Percentiles rank a stretch among this genome's conserved stretches.
Evolutionary conservation across 2,329 filamentous ascomycete genomes (phyloP).

Genomic region (Arthroderma sp.): DNA sequence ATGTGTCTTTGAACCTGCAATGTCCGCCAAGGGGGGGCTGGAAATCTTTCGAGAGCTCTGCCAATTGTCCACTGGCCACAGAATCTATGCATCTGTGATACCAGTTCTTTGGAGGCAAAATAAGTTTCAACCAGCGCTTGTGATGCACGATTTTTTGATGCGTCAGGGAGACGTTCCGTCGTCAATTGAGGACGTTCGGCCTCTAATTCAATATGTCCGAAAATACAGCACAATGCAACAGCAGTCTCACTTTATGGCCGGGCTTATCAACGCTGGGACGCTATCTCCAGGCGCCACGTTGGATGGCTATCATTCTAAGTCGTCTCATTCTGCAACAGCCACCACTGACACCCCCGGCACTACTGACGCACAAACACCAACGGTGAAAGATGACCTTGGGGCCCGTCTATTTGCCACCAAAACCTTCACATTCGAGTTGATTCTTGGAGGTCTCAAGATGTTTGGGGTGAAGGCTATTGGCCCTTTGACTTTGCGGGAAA

Average conservation of each 20-base stretch:
- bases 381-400: constrained; percentile 57
- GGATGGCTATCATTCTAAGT: background rate
- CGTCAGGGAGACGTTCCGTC: constrained; percentile 33
- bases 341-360: background rate
- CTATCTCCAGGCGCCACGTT: background rate
- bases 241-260: constrained; percentile 7
- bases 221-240: constrained; percentile 20
- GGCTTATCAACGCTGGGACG: constrained; percentile 10
- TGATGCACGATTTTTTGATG: constrained; percentile 38
- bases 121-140: constrained; percentile 29
- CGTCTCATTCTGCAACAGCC: background rate
- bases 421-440: constrained; percentile 59
- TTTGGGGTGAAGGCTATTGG: constrained; percentile 63
- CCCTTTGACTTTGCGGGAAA: constrained; percentile 62
- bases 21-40: constrained; percentile 19
- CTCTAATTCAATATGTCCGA: constrained; percentile 31
- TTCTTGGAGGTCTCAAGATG: constrained; percentile 56
- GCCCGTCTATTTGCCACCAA: constrained; percentile 72
- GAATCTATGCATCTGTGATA: constrained; percentile 36
- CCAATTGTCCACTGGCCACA: constrained; percentile 24
- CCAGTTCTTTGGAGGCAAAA: constrained; percentile 29
- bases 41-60: constrained; percentile 34
- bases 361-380: background rate
- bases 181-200: constrained; percentile 27
- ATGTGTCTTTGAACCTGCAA: constrained; percentile 21